These are phyloP conservation scores for Cutaneotrichosporon sp. DNA, from an alignment of 1,284 basidiomycete species.

Conservation along the genomic window DNA sequence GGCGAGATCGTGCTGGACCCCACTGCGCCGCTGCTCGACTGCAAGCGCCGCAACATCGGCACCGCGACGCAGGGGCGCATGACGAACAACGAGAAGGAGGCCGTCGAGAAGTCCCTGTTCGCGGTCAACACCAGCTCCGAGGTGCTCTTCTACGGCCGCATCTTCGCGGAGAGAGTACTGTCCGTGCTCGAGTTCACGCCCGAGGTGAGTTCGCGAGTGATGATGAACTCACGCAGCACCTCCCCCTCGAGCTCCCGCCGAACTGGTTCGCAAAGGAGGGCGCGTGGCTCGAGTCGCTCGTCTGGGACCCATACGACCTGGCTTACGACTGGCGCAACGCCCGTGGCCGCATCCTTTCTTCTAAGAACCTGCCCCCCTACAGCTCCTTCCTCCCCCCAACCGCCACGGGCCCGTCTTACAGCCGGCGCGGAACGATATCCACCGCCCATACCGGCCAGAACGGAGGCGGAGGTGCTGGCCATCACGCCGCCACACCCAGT, in stretches of 20 bases:
- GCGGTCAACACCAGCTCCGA: slow-evolving; percentile 23
- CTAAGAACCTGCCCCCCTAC: no score
- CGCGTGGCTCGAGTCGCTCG: slow-evolving; percentile 10
- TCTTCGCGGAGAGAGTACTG: slow-evolving; percentile 33
- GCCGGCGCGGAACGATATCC: no score
- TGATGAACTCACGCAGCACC: slow-evolving; percentile 5
- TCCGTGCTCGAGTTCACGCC: slow-evolving; percentile 28
- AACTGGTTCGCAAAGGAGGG: slow-evolving; percentile 10
- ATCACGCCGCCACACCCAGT: no score
- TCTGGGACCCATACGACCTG: slow-evolving; percentile 10
- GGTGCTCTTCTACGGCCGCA: slow-evolving; percentile 37
- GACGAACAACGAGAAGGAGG: slow-evolving; percentile 23
- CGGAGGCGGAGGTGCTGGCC: no score
- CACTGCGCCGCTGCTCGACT: neutral
- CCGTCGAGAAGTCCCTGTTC: slow-evolving; percentile 21
- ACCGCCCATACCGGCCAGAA: no score
- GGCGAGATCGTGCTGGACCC: slow-evolving; percentile 19
- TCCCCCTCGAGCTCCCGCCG: slow-evolving; percentile 23
- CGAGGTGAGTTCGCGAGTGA: slow-evolving; percentile 18
- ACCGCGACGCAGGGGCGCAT: slow-evolving; percentile 14
- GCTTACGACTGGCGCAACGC: neutral
- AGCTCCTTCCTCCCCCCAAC: no score
- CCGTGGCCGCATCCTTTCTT: neutral
- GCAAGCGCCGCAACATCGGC: neutral
- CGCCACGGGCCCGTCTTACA: no score